Percentiles rank a stretch among this genome's conserved stretches.
Evolutionary conservation across 1,139 yeast genomes (phyloP).

Genomic region (Geotrichum cucujoidarum): DNA sequence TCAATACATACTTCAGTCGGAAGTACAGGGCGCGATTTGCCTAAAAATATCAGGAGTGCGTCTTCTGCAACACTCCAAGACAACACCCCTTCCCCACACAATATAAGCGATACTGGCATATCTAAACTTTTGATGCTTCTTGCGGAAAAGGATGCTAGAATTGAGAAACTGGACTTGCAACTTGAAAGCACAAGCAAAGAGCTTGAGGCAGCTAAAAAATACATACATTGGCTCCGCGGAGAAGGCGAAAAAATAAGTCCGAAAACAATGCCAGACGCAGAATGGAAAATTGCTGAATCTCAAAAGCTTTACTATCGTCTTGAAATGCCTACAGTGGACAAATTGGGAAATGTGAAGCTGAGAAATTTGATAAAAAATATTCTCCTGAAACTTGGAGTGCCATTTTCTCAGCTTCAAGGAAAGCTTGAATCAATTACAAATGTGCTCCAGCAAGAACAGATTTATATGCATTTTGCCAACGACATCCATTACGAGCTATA

Average conservation of each 20-base stretch:
- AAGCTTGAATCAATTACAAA: slow-evolving; percentile 32
- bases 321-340: slow-evolving; percentile 31
- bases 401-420: slow-evolving; percentile 31
- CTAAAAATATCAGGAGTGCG: neutral
- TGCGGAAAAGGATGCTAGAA: slow-evolving; percentile 7
- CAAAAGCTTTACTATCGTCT: slow-evolving; percentile 24
- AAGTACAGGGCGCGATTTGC: neutral
- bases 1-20: no score
- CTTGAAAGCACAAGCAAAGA: neutral
- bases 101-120: neutral
- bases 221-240: slow-evolving; percentile 3
- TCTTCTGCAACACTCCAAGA: neutral
- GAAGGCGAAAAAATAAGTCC: slow-evolving; percentile 11
- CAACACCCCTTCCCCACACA: neutral
- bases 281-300: slow-evolving; percentile 4
- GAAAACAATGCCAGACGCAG: slow-evolving; percentile 15
- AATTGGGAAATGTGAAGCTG: slow-evolving; percentile 28
- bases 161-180: neutral
- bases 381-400: slow-evolving; percentile 32
- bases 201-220: slow-evolving; percentile 6
- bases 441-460: slow-evolving; percentile 31
- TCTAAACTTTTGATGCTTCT: slow-evolving; percentile 1
- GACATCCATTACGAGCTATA: slow-evolving; percentile 23
- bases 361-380: slow-evolving; percentile 35
- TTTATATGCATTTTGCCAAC: slow-evolving; percentile 33